A percentile compares a stretch with the other conserved stretches of the same genome.
phyloP scores from a whole-genome alignment of 2,329 filamentous ascomycete genomes.

The Orbilia brochopaga region DNA sequence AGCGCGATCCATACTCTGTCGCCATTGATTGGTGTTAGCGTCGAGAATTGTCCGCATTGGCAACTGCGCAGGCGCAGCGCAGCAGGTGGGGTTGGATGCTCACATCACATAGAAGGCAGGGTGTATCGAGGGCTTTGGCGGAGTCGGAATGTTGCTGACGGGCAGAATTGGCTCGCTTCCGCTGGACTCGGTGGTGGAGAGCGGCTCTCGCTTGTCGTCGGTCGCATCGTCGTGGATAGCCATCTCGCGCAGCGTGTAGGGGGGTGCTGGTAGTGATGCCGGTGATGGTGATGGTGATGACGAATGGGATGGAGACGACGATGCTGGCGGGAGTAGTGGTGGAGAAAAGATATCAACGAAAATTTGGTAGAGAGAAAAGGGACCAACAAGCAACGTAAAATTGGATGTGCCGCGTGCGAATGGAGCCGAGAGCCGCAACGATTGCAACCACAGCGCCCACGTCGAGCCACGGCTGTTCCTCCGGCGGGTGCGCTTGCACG shows the following conservation, averaged over 20 bases:
- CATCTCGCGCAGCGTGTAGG: slow-evolving; percentile 12
- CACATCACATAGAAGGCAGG: slow-evolving; percentile 83
- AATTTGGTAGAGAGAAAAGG: not conserved
- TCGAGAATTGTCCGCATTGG: slow-evolving; percentile 9
- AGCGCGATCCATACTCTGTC: slow-evolving; percentile 85
- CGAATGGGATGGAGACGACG: slow-evolving; percentile 5
- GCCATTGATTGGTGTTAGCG: slow-evolving; percentile 29
- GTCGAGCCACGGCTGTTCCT: too few species aligned
- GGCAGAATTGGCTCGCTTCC: slow-evolving; percentile 35
- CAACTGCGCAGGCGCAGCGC: slow-evolving; percentile 1
- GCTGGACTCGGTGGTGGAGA: slow-evolving; percentile 26
- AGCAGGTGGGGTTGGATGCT: slow-evolving; percentile 56
- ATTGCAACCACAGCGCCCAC: slow-evolving; percentile 6
- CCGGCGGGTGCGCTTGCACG: too few species aligned
- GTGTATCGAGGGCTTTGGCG: slow-evolving; percentile 71
- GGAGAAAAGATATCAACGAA: not conserved
- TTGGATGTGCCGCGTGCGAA: not conserved
- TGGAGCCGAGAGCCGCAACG: too few species aligned
- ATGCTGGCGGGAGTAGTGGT: not conserved
- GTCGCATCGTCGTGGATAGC: slow-evolving; percentile 17
- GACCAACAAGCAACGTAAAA: too few species aligned
- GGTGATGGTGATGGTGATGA: not conserved
- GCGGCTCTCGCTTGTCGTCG: slow-evolving; percentile 40
- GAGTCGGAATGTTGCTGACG: slow-evolving; percentile 61
- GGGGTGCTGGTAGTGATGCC: not conserved